phyloP scores from a whole-genome alignment of 2,329 filamentous ascomycete species.

The Cryphonectria radicalis region DNA sequence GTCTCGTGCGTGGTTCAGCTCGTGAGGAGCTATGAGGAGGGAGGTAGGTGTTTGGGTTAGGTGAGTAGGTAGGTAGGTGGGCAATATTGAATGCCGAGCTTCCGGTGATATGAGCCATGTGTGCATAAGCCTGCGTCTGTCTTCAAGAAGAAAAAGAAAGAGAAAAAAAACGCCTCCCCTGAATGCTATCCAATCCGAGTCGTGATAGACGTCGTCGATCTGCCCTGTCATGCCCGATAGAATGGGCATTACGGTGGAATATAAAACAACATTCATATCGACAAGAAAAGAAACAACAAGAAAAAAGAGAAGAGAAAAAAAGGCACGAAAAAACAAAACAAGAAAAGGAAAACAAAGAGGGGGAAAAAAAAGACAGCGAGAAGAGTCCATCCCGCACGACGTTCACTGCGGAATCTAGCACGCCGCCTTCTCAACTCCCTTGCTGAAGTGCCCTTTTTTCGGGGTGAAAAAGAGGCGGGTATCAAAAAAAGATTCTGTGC shows the following conservation, averaged over 20 bases:
- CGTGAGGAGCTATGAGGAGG: not conserved
- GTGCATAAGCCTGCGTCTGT: not conserved
- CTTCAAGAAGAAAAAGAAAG: not conserved
- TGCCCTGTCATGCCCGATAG: not conserved
- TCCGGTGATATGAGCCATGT: not conserved
- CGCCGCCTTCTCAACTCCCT: constrained; percentile 1
- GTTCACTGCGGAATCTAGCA: constrained; percentile 10
- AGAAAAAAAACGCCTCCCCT: not conserved
- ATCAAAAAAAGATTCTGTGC: constrained; percentile 25
- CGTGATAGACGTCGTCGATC: not conserved
- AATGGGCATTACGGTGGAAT: not conserved
- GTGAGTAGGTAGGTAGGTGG: not conserved
- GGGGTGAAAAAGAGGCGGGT: constrained; percentile 1
- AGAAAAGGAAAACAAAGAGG: not conserved
- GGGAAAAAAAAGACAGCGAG: not conserved
- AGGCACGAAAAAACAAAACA: not conserved
- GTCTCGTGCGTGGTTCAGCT: not conserved
- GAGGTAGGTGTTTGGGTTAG: not conserved
- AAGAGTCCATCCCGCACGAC: constrained; percentile 2
- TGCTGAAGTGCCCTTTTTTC: constrained; percentile 1
- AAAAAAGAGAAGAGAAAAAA: constrained; percentile 10
- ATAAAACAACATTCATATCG: not conserved
- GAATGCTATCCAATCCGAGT: not conserved
- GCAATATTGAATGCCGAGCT: not conserved
- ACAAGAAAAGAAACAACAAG: not conserved